Conservation (phyloP, 768 basidiomycete species). For the Kwoniella dejecticola region DNA sequence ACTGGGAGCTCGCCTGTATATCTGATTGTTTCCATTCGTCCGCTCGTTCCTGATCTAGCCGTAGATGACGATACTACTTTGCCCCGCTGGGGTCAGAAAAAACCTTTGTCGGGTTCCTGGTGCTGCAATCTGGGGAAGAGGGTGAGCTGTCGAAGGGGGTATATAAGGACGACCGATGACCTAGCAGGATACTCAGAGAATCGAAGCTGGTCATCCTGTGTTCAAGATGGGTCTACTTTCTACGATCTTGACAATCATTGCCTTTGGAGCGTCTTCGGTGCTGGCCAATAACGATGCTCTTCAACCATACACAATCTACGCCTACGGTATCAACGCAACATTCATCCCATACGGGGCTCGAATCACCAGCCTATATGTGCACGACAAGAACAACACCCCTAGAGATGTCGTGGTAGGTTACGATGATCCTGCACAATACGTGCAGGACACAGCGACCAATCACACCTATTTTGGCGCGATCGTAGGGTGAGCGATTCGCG, state of each 20-base stretch:
- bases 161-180: too few species aligned
- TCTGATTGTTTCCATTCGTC: too few species aligned
- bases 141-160: too few species aligned
- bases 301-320: slow-evolving; percentile 32
- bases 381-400: slow-evolving; percentile 60
- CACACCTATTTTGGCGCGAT: slow-evolving; percentile 32
- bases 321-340: slow-evolving; percentile 60
- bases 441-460: slow-evolving; percentile 25
- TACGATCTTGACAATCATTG: not conserved
- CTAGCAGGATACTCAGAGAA: too few species aligned
- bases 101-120: too few species aligned
- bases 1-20: too few species aligned
- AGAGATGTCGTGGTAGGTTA: slow-evolving; percentile 66
- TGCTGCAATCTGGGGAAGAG: too few species aligned
- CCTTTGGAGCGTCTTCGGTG: not conserved
- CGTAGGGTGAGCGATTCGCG: slow-evolving; percentile 43
- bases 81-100: too few species aligned
- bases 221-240: too few species aligned
- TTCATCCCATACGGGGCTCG: slow-evolving; percentile 66
- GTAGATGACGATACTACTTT: too few species aligned
- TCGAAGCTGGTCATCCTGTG: too few species aligned
- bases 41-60: too few species aligned
- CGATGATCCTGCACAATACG: slow-evolving; percentile 60
- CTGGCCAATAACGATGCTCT: slow-evolving; percentile 19
- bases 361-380: slow-evolving; percentile 63